Base-by-base conservation (phyloP, 192 early-diverging fungal species). In the Backusella psychrophila region DNA sequence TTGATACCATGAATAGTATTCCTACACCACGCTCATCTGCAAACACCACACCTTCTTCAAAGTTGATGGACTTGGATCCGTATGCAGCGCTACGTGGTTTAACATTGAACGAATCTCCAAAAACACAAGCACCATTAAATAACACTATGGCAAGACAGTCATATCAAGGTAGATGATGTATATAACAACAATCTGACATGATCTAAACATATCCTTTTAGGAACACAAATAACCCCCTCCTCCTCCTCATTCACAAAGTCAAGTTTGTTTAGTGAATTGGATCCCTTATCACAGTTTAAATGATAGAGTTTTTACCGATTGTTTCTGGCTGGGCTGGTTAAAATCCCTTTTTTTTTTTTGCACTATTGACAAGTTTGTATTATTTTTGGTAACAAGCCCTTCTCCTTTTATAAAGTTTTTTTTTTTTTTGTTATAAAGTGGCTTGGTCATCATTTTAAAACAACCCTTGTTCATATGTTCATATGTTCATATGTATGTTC, bases 71-170 rank as follows among this genome's bases (percentile, higher is more conserved):
- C 31, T 23, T 29, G 8, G 71, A 73, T 56, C 71, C 71, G 21
- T 73, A 73, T 23, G 71, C 71, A 34, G 71, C 71, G 6, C 26
- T 73, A 21, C 44, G 71, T 36, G 71, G 42, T 38, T 35, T 73
- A 35, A 59, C 71, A n/a, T 38, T 68, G 26, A 63, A 63, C 12
- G 56, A 63, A 29, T 63, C 56, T 3, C 56, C 56, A 63, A 19
- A 49, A 6, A 1, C 42, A 44, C 42, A 19, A 7, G 3, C 46
- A 19, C 12, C 56, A 63, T 3, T 14, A 8, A 29, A 63, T 63
- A 63, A 12, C 11, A 63, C 26, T 29, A 14, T 63, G 26, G 7
- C 56, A 12, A 29, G 56, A 29, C 56, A 63, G 26, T 21, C 52
- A 6, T 53, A 53, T 53, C 53, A 23, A 59, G 53, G 53, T 59